Evolutionary conservation across 495 filamentous ascomycete genomes (phyloP).

Genomic region (Aspergillus conjunctus): DNA sequence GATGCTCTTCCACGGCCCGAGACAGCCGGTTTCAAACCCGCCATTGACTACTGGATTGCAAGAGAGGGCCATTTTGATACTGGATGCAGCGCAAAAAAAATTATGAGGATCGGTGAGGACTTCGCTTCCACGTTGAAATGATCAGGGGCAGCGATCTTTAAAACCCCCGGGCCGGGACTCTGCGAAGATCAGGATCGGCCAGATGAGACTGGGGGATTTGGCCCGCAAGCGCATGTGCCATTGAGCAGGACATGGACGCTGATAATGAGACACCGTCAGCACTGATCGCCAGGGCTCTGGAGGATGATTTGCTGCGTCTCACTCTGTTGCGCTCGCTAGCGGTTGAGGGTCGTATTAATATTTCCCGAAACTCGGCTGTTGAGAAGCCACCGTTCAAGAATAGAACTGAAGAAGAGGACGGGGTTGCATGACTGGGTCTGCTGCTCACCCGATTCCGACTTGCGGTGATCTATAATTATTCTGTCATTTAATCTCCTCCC

Average conservation of each 20-base stretch:
- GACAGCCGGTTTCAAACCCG: background rate
- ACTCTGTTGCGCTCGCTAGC: background rate
- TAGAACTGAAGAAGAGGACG: too few species aligned
- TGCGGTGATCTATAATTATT: too few species aligned
- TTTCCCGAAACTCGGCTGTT: too few species aligned
- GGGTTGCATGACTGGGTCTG: too few species aligned
- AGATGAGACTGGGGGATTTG: background rate
- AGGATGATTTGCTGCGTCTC: background rate
- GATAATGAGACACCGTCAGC: background rate
- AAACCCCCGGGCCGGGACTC: background rate
- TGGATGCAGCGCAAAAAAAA: background rate
- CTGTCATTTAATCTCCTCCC: too few species aligned
- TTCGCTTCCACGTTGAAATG: background rate
- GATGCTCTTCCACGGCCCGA: background rate
- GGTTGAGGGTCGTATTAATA: background rate
- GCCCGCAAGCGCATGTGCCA: background rate
- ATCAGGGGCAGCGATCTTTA: background rate
- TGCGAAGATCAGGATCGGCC: background rate
- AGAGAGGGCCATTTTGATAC: background rate
- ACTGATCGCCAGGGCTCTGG: background rate
- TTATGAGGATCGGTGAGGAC: background rate
- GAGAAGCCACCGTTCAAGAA: too few species aligned
- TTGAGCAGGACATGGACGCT: background rate
- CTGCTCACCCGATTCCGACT: too few species aligned
- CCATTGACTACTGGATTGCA: background rate